Evolutionary conservation across 192 early-diverging fungal genomes (phyloP), one percentile per base, ranked within the genome.

Genomic region (Podila clonocystis): DNA sequence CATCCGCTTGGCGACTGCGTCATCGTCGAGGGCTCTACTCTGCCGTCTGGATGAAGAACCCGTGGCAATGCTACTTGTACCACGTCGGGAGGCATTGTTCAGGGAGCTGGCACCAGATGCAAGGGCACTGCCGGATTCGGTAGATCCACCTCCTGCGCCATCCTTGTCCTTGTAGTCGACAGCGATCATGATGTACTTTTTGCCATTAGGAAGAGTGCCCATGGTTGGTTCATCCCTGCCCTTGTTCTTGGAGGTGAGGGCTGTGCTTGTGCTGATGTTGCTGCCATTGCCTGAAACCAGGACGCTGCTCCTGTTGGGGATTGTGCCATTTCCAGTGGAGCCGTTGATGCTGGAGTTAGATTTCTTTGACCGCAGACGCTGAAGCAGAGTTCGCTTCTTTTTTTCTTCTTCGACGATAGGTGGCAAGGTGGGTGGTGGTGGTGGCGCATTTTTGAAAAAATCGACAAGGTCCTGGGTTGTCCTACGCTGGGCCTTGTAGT

Each of bases 141-240:
- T 57, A 11, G 31, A 41, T 2, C 68, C 38, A 13, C 50, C 29
- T 9, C 59, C 67, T 4, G 50, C 45, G 0, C 60, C 66, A 38
- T 38, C 33, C 12, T 52, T 50, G 63, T 58, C 50, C 55, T 73
- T 72, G 63, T 80, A 80, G 50, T 80, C 70, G 31, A 80, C 70
- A 0, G 77, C 70, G 26, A 80, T 80, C 77, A 80, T 80, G 36
- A 80, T 64, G 63, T 73, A 80, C 52, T 80, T 80, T 65, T 73
- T 72, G 4, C 70, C 70, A 31, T 69, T 73, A 9, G 70, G 65
- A 20, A 72, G 34, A 3, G 70, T 73, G 9, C 65, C 65, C 2
- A 65, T 69, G 11, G 66, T 65, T 26, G 67, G 55, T 19, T 67
- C 64, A 7, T 63, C 70, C 1, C 59, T 71, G 31, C 59, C 62